phyloP scores from a whole-genome alignment of 768 basidiomycete species.

The Termitomyces sp. region DNA sequence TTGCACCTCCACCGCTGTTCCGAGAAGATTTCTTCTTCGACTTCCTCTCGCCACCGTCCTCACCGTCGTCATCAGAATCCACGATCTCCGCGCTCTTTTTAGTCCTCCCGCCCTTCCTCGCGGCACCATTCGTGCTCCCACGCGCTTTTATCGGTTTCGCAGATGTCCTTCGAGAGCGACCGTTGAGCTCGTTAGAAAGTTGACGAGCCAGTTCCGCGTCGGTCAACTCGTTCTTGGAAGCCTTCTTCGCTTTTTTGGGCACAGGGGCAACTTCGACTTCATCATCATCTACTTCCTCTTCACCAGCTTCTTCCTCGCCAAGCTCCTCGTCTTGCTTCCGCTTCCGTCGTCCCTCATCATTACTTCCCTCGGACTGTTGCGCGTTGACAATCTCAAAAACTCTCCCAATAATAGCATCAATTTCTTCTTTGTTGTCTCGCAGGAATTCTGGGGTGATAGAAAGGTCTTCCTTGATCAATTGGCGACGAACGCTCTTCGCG shows the following conservation, averaged over 20 bases:
- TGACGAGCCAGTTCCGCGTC: slow-evolving; percentile 71
- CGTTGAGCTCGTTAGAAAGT: slow-evolving; percentile 65
- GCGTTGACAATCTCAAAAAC: slow-evolving; percentile 59
- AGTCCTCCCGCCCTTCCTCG: slow-evolving; percentile 37
- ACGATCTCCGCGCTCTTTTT: slow-evolving; percentile 52
- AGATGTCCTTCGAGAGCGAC: slow-evolving; percentile 46
- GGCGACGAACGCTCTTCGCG: slow-evolving; percentile 84
- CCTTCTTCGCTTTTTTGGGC: slow-evolving; percentile 47
- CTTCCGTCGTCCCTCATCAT: slow-evolving; percentile 27
- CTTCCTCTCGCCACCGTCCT: slow-evolving; percentile 35
- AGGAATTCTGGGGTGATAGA: slow-evolving; percentile 53
- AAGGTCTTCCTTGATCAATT: slow-evolving; percentile 49
- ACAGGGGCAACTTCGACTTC: slow-evolving; percentile 26
- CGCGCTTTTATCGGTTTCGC: slow-evolving; percentile 29
- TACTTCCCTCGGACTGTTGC: slow-evolving; percentile 23
- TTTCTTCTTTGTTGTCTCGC: slow-evolving; percentile 58
- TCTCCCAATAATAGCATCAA: slow-evolving; percentile 63
- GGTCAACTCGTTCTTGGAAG: slow-evolving; percentile 45
- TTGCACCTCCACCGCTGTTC: slow-evolving; percentile 44
- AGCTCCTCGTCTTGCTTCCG: slow-evolving; percentile 26
- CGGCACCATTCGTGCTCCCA: slow-evolving; percentile 29
- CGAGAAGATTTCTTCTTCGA: slow-evolving; percentile 41
- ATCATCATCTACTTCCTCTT: slow-evolving; percentile 27
- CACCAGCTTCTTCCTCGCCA: slow-evolving; percentile 29
- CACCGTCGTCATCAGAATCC: slow-evolving; percentile 49